Evolutionary conservation across 495 filamentous ascomycete genomes (phyloP), one percentile per base, ranked within the genome.

Genomic region (Lasiosphaeris hirsuta): DNA sequence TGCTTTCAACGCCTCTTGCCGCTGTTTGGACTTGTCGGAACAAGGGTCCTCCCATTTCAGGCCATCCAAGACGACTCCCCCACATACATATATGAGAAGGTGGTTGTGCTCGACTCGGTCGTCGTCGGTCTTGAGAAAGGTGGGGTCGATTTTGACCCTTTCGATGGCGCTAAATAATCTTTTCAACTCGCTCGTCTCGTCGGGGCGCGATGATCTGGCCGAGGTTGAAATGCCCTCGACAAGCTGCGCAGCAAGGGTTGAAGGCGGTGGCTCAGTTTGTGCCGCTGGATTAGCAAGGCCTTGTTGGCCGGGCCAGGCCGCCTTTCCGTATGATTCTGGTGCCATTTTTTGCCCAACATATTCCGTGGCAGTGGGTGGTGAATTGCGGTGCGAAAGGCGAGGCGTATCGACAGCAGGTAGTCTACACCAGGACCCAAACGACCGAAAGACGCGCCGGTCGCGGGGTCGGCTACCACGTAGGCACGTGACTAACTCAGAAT

Each of bases 81-180:
- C 80, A 60, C 95, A 86, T 58, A 96, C 87, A 60, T 85, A 86
- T 36, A 97, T 86, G 19, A 97, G 79, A 71, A 89, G 86, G 67
- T 89, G 85, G 60, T 93, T 90, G 67, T 91, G 82, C 7, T 84
- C 80, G 47, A 89, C 70, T 58, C 86, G 84, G 51, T 89, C 84
- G 56, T 86, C 83, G 6, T 78, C 53, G n/a, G 77, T 66, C 56
- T 75, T 65, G 30, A 77, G 60, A n/a, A 69, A 60, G 8, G 59
- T 59, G 13, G 75, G 72, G 14, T 78, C 57, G 44, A 70, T 69
- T 43, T 78, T 76, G 42, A 74, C 70, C 0, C 68, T 63, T 36
- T 78, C 74, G 15, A 78, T 75, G 4, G 65, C 58, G 39, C 58
- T 55, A 23, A 72, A 73, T 33, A 78, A 63, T 8, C 58, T 70